Evolutionary conservation across 352 stramenopile species (phyloP).

Genomic region (Phytophthora agathidicida): DNA sequence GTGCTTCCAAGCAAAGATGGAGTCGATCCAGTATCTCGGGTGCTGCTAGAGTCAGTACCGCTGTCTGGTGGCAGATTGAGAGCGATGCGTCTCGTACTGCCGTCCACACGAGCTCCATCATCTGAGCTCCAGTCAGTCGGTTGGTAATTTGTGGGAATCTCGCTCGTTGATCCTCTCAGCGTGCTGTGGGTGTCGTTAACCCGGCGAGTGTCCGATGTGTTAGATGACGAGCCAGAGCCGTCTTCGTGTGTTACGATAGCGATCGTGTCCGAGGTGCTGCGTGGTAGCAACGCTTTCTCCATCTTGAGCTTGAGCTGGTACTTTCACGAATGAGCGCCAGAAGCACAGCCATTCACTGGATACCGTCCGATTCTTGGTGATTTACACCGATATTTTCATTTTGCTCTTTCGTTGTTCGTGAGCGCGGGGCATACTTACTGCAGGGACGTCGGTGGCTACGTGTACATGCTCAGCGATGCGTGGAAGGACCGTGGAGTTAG

Average conservation of each 20-base stretch:
- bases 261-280: slow-evolving; percentile 12
- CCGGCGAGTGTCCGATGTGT: background rate
- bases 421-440: background rate
- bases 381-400: slow-evolving; percentile 25
- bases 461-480: too few relatives aligned
- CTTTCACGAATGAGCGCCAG: slow-evolving; percentile 17
- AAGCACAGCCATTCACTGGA: slow-evolving; percentile 9
- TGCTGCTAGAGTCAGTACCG: background rate
- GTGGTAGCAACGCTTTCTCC: slow-evolving; percentile 8
- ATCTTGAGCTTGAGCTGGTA: slow-evolving; percentile 12
- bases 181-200: background rate
- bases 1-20: slow-evolving; percentile 10
- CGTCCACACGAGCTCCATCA: slow-evolving; percentile 23
- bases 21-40: background rate
- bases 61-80: slow-evolving; percentile 15
- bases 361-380: slow-evolving; percentile 12
- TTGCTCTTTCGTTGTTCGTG: slow-evolving; percentile 19
- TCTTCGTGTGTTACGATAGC: slow-evolving; percentile 20
- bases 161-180: slow-evolving; percentile 3
- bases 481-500: too few relatives aligned
- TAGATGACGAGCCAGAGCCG: background rate
- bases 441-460: background rate
- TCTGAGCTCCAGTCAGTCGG: slow-evolving; percentile 28
- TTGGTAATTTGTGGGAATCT: slow-evolving; percentile 22
- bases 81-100: slow-evolving; percentile 32